A percentile compares a stretch with the other conserved stretches of the same genome.
Evolutionary conservation across 495 filamentous ascomycete genomes (phyloP).

Genomic region (Aspergillus carlsbadensis): DNA sequence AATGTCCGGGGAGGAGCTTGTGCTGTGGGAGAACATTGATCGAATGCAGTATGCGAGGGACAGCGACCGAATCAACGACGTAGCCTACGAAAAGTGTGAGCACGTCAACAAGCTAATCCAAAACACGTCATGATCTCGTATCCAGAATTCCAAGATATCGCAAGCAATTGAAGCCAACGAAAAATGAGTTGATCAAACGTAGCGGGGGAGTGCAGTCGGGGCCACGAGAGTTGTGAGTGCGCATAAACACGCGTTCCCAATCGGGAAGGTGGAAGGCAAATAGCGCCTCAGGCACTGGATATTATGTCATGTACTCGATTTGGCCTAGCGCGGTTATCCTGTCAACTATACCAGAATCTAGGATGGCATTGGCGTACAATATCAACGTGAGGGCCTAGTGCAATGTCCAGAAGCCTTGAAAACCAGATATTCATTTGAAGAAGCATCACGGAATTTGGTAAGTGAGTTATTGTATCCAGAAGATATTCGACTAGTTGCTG

Average conservation of each 20-base stretch:
- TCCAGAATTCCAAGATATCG: slow-evolving; percentile 7
- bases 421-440: too few species aligned
- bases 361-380: too few species aligned
- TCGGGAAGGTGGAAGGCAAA: slow-evolving; percentile 23
- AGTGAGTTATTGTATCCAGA: too few species aligned
- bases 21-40: slow-evolving; percentile 36
- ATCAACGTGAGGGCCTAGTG: too few species aligned
- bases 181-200: not conserved
- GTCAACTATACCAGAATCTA: too few species aligned
- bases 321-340: not conserved
- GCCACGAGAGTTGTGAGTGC: slow-evolving; percentile 3
- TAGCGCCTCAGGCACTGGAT: slow-evolving; percentile 7
- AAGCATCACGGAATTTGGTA: too few species aligned
- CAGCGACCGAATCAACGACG: slow-evolving; percentile 15
- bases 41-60: slow-evolving; percentile 15
- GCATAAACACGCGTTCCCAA: slow-evolving; percentile 41
- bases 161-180: slow-evolving; percentile 28
- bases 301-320: not conserved
- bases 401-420: too few species aligned
- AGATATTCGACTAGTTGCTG: too few species aligned
- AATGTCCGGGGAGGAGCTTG: slow-evolving; percentile 48
- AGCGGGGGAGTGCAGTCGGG: slow-evolving; percentile 23
- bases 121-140: slow-evolving; percentile 9
- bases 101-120: not conserved
- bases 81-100: not conserved